These are phyloP conservation scores for Cordia subcordata DNA, from an alignment of 257 asterid genomes.

Conservation along the genomic window DNA sequence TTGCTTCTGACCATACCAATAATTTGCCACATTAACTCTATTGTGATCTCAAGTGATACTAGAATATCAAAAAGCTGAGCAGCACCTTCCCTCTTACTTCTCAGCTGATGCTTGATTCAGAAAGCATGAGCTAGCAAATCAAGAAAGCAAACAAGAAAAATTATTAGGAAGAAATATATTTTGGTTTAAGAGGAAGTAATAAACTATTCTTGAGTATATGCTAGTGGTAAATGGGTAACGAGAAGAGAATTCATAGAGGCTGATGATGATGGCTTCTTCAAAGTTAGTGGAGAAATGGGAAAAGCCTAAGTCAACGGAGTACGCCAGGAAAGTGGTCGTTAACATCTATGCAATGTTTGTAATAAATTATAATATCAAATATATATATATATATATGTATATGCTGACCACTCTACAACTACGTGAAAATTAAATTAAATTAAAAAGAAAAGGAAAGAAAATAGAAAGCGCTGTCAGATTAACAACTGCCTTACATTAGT, in stretches of 20 bases:
- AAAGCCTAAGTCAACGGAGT: slow-evolving; percentile 4
- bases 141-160: not conserved
- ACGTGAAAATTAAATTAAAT: too few relatives aligned
- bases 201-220: not conserved
- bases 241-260: not conserved
- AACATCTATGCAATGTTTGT: not conserved
- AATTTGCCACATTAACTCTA: not conserved
- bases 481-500: too few relatives aligned
- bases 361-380: too few relatives aligned
- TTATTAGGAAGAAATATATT: not conserved
- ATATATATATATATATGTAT: too few relatives aligned
- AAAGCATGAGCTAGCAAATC: too few relatives aligned
- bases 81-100: too few relatives aligned
- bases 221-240: not conserved
- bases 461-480: too few relatives aligned
- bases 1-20: slow-evolving; percentile 49
- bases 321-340: not conserved
- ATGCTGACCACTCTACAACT: not conserved
- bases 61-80: not conserved
- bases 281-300: not conserved
- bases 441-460: too few relatives aligned
- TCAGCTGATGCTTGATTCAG: too few relatives aligned
- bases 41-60: not conserved
- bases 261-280: not conserved
- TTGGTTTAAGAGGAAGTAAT: not conserved